Percentiles rank a stretch among this genome's conserved stretches.
Evolutionary conservation across 768 basidiomycete genomes (phyloP).

Genomic region (Lentinus brumalis): DNA sequence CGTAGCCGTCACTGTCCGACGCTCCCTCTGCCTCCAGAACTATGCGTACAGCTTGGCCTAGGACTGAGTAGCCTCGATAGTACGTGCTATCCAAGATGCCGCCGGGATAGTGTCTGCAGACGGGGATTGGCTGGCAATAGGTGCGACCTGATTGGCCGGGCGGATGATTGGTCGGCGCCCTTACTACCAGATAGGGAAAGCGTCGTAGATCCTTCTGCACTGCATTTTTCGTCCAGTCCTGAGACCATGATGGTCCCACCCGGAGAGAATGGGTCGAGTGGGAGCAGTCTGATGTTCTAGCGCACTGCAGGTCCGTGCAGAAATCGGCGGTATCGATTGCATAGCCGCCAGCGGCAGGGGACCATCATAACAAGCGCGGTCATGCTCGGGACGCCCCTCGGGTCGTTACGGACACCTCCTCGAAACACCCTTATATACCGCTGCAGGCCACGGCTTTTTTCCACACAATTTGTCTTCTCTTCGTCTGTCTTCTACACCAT

Average conservation of each 20-base stretch:
- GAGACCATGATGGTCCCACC: not conserved
- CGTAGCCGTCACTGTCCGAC: not conserved
- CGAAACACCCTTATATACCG: conserved; percentile 19
- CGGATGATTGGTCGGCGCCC: too few species aligned
- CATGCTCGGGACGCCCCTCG: conserved; percentile 23
- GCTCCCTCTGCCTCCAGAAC: not conserved
- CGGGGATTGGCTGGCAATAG: not conserved
- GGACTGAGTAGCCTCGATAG: too few species aligned
- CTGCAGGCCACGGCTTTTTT: not conserved
- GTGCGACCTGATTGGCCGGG: conserved; percentile 7
- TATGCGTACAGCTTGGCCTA: too few species aligned
- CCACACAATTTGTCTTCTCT: not conserved
- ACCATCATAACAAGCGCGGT: conserved; percentile 8
- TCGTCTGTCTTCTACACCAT: conserved; percentile 1
- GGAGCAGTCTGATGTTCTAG: not conserved
- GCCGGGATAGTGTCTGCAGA: not conserved
- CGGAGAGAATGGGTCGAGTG: not conserved
- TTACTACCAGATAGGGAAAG: conserved; percentile 1
- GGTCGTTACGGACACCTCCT: conserved; percentile 20
- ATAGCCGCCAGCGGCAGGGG: not conserved
- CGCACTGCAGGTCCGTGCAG: not conserved
- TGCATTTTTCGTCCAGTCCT: not conserved
- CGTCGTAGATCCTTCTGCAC: conserved; percentile 12
- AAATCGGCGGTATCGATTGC: not conserved
- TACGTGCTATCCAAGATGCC: too few species aligned